Percentiles rank a stretch among this genome's conserved stretches.
Evolutionary conservation across 768 basidiomycete genomes (phyloP).

Genomic region (Tricholoma hemisulphureum): DNA sequence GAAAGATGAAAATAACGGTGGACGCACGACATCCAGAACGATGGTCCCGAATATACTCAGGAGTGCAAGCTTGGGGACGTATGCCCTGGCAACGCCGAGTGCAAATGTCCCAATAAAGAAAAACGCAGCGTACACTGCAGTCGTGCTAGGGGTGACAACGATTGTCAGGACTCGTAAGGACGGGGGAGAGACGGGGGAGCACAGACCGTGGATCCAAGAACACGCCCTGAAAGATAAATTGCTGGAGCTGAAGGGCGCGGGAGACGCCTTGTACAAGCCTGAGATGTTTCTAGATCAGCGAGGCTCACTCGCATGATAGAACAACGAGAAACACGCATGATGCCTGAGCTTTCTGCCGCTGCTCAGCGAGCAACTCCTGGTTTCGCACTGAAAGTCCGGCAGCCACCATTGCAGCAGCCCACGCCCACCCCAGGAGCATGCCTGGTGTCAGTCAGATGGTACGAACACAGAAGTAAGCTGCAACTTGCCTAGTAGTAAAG

Average conservation of each 20-base stretch:
- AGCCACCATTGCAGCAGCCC: slow-evolving; percentile 44
- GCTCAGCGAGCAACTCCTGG: slow-evolving; percentile 32
- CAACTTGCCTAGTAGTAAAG: slow-evolving; percentile 33
- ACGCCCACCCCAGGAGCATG: slow-evolving; percentile 47
- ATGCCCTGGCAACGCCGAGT: slow-evolving; percentile 38
- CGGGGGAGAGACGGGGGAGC: not conserved
- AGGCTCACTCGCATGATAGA: not conserved
- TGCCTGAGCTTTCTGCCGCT: slow-evolving; percentile 33
- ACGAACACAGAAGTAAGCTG: not conserved
- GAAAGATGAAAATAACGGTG: not conserved
- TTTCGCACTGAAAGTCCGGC: slow-evolving; percentile 37
- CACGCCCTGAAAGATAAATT: slow-evolving; percentile 35
- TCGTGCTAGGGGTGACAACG: slow-evolving; percentile 25
- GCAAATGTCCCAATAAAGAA: slow-evolving; percentile 43
- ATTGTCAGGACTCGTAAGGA: too few species aligned
- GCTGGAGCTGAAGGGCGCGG: slow-evolving; percentile 29
- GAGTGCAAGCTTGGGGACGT: slow-evolving; percentile 38
- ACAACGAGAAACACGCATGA: slow-evolving; percentile 27
- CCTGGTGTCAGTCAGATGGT: slow-evolving; percentile 18
- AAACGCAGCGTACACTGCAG: slow-evolving; percentile 44
- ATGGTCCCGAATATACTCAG: slow-evolving; percentile 45
- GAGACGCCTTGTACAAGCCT: slow-evolving; percentile 29
- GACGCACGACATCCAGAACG: slow-evolving; percentile 39
- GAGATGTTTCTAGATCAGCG: not conserved
- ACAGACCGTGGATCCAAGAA: slow-evolving; percentile 44